Percentiles rank a stretch among this genome's conserved stretches.
phyloP scores from a whole-genome alignment of 2,329 filamentous ascomycete genomes.

The Scleromitrula shiraiana region DNA sequence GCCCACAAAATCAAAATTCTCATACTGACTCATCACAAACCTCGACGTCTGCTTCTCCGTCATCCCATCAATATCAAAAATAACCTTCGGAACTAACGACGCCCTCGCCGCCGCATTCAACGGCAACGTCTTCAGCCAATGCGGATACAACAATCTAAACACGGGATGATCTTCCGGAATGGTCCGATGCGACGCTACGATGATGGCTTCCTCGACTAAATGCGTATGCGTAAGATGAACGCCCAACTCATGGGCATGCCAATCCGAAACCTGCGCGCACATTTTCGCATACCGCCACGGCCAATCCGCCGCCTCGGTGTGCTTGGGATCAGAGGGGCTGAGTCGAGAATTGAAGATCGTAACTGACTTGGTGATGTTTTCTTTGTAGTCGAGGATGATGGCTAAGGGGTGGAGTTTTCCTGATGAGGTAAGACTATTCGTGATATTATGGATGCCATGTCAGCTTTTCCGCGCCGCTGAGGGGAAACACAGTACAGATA shows the following conservation, averaged over 20 bases:
- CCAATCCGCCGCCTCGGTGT: constrained; percentile 37
- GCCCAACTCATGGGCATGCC: constrained; percentile 39
- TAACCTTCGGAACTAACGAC: constrained; percentile 37
- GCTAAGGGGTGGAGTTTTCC: constrained; percentile 41
- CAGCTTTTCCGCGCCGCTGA: too few species aligned
- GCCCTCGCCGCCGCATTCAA: constrained; percentile 40
- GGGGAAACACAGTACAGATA: too few species aligned
- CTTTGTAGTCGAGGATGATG: constrained; percentile 41
- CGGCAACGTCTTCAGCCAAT: constrained; percentile 43
- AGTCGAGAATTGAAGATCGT: constrained; percentile 41
- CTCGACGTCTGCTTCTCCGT: background rate
- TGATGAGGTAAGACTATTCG: constrained; percentile 17
- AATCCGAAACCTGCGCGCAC: constrained; percentile 40
- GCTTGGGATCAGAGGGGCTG: constrained; percentile 25
- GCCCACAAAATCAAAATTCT: constrained; percentile 1
- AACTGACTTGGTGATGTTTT: constrained; percentile 36
- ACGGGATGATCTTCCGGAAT: constrained; percentile 37
- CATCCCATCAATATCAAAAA: constrained; percentile 30
- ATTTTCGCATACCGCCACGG: constrained; percentile 46
- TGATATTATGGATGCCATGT: too few species aligned
- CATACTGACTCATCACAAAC: background rate
- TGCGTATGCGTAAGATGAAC: constrained; percentile 40
- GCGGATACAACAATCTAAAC: constrained; percentile 37
- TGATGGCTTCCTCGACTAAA: constrained; percentile 41
- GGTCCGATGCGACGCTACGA: constrained; percentile 38